Percentiles rank a stretch among this genome's conserved stretches.
These are phyloP conservation scores for Orbilia ellipsospora DNA, from an alignment of 2,329 filamentous ascomycete species.

Conservation along the genomic window DNA sequence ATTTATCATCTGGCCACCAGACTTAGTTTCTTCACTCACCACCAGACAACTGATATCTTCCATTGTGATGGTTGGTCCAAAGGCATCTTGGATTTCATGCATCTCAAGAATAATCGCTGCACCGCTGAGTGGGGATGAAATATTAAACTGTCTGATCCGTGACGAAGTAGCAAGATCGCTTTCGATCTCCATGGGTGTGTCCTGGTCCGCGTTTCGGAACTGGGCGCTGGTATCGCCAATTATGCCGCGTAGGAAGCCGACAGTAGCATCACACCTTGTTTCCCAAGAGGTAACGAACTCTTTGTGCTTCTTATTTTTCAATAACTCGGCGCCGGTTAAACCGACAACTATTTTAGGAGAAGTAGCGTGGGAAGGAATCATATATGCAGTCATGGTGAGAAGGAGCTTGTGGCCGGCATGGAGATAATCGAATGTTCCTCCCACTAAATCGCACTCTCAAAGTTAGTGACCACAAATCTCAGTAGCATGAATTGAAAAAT, in stretches of 20 bases:
- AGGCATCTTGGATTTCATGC: constrained; percentile 86
- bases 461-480: constrained; percentile 38
- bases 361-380: constrained; percentile 60
- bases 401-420: constrained; percentile 97
- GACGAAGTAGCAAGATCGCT: constrained; percentile 56
- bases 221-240: constrained; percentile 69
- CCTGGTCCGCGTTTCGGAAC: constrained; percentile 61
- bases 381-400: constrained; percentile 83
- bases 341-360: constrained; percentile 78
- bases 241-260: constrained; percentile 75
- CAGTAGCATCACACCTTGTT: constrained; percentile 74
- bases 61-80: constrained; percentile 88
- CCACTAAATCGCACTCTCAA: constrained; percentile 66
- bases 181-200: constrained; percentile 64
- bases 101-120: constrained; percentile 74
- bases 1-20: constrained; percentile 87
- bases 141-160: constrained; percentile 28
- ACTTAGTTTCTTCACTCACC: constrained; percentile 86
- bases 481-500: neutral
- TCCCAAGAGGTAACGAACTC: constrained; percentile 85
- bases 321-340: constrained; percentile 85
- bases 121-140: constrained; percentile 28
- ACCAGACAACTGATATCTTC: constrained; percentile 81
- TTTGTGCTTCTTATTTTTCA: constrained; percentile 88
- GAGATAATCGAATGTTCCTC: constrained; percentile 95